These are phyloP conservation scores for Penicillium concentricum DNA, from an alignment of 2,329 filamentous ascomycete species.

Conservation along the genomic window DNA sequence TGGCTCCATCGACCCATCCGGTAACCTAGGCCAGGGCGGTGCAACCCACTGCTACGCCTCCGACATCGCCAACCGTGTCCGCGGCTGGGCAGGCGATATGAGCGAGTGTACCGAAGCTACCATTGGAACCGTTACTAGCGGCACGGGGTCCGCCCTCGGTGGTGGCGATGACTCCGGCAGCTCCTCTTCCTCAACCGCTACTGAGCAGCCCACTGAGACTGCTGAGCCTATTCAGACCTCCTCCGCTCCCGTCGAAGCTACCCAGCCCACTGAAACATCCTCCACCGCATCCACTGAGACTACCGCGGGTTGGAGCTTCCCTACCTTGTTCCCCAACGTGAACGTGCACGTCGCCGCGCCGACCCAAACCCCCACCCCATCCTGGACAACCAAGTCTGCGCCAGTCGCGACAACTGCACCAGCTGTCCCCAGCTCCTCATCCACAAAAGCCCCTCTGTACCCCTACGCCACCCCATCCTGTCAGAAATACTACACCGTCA, in stretches of 20 bases:
- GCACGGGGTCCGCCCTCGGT: slow-evolving; percentile 5
- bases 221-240: slow-evolving; percentile 7
- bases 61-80: slow-evolving; percentile 30
- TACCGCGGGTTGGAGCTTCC: background rate
- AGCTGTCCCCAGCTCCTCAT: slow-evolving; percentile 4
- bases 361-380: background rate
- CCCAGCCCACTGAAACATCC: slow-evolving; percentile 15
- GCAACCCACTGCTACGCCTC: slow-evolving; percentile 31
- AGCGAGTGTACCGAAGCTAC: slow-evolving; percentile 17
- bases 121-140: slow-evolving; percentile 15
- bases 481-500: slow-evolving; percentile 23
- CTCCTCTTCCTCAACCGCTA: slow-evolving; percentile 2
- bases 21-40: slow-evolving; percentile 32
- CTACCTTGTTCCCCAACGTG: background rate
- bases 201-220: slow-evolving; percentile 5
- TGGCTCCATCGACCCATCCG: slow-evolving; percentile 31
- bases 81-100: slow-evolving; percentile 25
- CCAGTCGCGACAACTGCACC: slow-evolving; percentile 6
- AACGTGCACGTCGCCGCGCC: background rate
- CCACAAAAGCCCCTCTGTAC: slow-evolving; percentile 18
- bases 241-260: background rate
- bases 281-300: slow-evolving; percentile 1
- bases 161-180: slow-evolving; percentile 12
- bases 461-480: slow-evolving; percentile 24
- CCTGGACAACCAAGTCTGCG: slow-evolving; percentile 6